Base-by-base conservation (phyloP, 2,329 filamentous ascomycete species). In the Nemania abortiva region DNA sequence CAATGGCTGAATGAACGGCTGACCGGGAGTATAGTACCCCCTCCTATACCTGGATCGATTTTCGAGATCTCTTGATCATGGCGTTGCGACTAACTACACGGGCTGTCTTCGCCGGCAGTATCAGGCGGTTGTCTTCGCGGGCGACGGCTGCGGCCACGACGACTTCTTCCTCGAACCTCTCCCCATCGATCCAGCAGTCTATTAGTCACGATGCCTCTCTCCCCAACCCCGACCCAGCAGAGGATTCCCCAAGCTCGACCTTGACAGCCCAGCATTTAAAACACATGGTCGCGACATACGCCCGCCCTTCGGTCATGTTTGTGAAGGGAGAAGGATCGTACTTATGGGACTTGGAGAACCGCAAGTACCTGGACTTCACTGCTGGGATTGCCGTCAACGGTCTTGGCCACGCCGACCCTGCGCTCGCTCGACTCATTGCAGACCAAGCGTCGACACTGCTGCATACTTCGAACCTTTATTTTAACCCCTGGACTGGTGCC, bases 261-360 rank as follows among this genome's bases (percentile, higher is more conserved):
- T 87, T 97, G 68, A 89, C 97, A 72, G 86, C 89, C 73, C 89
- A 93, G 70, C 90, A 94, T 76, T 87, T 90, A 37, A 92, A 92
- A 2, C 98, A 90, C 82, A 98, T 99, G 95, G 92, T 99, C 31
- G 91, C 94, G 1, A 99, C 96, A 62, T 99, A 99, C 82, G 90
- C 94, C 61, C 93, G 96, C 29, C 95, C 96, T 57, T 87, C 92
- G 53, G 94, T 94, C 1, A 92, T 98, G 78, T 98, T 99, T 81
- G 90, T 94, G 67, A 92, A 91, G 79, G 96, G 95, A 72, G 85
- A 94, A 78, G 96, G 96, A 2, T 94, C 91, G 69, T 95, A 94
- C 79, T 81, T 99, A 71, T 98, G 91, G 89, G 96, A 99, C 79
- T 83, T 95, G 45, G 94, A 98, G 83, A 92, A 96, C 78, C 86